Evolutionary conservation across 106 monocot species (phyloP).

Genomic region (Apostasia shenzhenica): DNA sequence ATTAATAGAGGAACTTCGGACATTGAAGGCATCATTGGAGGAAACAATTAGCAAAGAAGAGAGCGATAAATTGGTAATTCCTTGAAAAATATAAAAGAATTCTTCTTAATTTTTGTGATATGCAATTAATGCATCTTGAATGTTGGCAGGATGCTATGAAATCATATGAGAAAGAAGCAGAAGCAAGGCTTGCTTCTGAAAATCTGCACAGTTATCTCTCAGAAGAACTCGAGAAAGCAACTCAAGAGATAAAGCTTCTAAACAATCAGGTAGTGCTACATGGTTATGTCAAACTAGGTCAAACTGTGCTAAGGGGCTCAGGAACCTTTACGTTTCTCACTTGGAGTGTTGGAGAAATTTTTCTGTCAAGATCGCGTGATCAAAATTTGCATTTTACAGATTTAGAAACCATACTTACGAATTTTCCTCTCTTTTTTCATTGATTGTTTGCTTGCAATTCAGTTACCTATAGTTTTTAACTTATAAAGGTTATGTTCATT

Average conservation of each 20-base stretch:
- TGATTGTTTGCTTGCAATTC: too few species aligned
- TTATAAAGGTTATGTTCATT: too few species aligned
- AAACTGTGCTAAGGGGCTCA: too few species aligned
- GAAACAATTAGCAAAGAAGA: conserved; percentile 13
- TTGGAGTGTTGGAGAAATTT: background rate
- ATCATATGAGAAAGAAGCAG: conserved; percentile 45
- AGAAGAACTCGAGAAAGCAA: conserved; percentile 46
- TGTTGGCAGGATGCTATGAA: conserved; percentile 52
- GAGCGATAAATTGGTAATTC: conserved; percentile 17
- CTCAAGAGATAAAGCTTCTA: conserved; percentile 32
- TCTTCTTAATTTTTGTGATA: too few species aligned
- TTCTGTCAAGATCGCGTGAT: too few species aligned
- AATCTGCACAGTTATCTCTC: conserved; percentile 22
- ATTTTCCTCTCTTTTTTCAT: background rate
- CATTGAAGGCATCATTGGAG: conserved; percentile 4
- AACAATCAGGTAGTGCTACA: conserved; percentile 47
- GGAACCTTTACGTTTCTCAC: background rate
- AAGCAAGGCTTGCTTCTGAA: conserved; percentile 40
- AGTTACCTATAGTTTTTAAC: too few species aligned
- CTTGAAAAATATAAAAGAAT: background rate
- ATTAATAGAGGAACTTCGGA: conserved; percentile 9
- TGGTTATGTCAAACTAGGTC: background rate
- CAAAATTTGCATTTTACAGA: too few species aligned
- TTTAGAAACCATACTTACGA: background rate
- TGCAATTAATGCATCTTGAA: too few species aligned